Conservation (phyloP, 805 yeast genomes). For the Jamesozyma hellenica region DNA sequence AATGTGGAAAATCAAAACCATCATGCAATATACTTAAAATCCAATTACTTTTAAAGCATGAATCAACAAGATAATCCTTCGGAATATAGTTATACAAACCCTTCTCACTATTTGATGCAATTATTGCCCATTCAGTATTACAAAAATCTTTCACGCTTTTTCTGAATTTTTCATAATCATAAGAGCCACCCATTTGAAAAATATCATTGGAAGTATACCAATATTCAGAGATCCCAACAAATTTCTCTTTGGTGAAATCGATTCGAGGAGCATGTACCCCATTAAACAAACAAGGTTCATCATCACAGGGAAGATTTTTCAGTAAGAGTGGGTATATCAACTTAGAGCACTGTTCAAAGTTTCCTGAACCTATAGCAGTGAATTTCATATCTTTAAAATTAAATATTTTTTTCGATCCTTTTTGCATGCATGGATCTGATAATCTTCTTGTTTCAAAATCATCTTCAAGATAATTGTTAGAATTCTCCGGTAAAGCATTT, state of each 20-base stretch:
- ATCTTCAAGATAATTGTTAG: constrained; percentile 39
- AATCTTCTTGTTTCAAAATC: constrained; percentile 32
- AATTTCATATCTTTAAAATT: constrained; percentile 37
- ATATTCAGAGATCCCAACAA: constrained; percentile 91
- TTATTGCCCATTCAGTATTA: constrained; percentile 59
- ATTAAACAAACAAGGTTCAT: constrained; percentile 84
- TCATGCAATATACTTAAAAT: constrained; percentile 81
- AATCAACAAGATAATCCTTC: constrained; percentile 49
- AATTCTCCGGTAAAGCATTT: constrained; percentile 38
- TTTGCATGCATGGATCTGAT: constrained; percentile 75
- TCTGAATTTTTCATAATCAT: constrained; percentile 63
- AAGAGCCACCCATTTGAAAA: constrained; percentile 80
- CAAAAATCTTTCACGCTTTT: constrained; percentile 63
- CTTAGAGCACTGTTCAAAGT: constrained; percentile 62
- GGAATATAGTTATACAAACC: constrained; percentile 53
- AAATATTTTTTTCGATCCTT: constrained; percentile 43
- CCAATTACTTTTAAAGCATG: constrained; percentile 96
- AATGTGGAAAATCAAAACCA: constrained; percentile 80
- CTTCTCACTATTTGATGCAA: constrained; percentile 37
- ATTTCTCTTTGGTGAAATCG: constrained; percentile 67
- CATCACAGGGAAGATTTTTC: constrained; percentile 73
- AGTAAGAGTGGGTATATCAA: constrained; percentile 67
- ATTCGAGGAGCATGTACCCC: constrained; percentile 91
- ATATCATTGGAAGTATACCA: constrained; percentile 96
- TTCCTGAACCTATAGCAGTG: constrained; percentile 63